Evolutionary conservation across 2,329 filamentous ascomycete genomes (phyloP).

Genomic region (Pleoardoris graminearum): DNA sequence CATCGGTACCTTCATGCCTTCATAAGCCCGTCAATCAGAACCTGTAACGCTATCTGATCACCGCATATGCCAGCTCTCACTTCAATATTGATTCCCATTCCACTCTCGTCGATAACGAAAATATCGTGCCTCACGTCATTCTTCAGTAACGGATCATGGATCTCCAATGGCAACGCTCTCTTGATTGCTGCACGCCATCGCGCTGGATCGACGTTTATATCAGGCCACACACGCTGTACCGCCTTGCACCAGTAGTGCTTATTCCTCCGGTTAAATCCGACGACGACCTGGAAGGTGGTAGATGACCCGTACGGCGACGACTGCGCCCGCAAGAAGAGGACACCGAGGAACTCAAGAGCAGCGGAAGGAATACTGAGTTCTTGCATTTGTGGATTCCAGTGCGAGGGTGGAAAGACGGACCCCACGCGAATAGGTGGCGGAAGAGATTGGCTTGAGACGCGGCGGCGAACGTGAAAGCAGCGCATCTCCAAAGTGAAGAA

Average conservation of each 20-base stretch:
- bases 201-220: constrained; percentile 5
- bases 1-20: too few relatives aligned
- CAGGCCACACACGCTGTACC: constrained; percentile 14
- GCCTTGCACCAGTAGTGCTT: constrained; percentile 33
- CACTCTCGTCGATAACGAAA: constrained; percentile 20
- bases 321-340: constrained; percentile 23
- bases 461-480: constrained; percentile 25
- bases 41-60: constrained; percentile 24
- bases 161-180: constrained; percentile 18
- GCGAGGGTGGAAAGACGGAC: constrained; percentile 19
- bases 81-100: constrained; percentile 22
- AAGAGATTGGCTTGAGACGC: constrained; percentile 17
- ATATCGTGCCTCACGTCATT: constrained; percentile 25
- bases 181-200: constrained; percentile 22
- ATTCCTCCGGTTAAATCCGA: constrained; percentile 24
- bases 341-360: constrained; percentile 16
- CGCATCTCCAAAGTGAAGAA: constrained; percentile 26
- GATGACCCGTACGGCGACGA: constrained; percentile 21
- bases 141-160: constrained; percentile 19
- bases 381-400: constrained; percentile 18
- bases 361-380: constrained; percentile 21
- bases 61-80: constrained; percentile 25
- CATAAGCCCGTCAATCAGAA: constrained; percentile 28
- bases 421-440: constrained; percentile 25
- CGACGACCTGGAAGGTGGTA: constrained; percentile 22